Conservation (phyloP, 768 basidiomycete genomes). For the Russula lepida region DNA sequence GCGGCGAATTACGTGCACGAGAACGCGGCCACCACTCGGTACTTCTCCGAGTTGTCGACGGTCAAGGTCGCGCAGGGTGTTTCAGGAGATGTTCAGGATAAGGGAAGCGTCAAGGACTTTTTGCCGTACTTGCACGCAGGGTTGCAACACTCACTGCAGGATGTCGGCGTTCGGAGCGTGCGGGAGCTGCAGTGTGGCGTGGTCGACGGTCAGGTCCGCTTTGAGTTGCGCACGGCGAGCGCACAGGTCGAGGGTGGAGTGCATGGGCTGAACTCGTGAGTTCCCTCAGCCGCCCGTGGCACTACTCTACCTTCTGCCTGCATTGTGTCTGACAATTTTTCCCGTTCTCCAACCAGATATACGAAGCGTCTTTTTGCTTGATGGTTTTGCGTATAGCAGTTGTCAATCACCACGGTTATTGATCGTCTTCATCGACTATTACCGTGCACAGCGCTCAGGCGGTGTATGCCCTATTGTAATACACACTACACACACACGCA, state of each 20-base stretch:
- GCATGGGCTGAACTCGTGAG: conserved; percentile 90
- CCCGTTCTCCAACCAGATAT: conserved; percentile 32
- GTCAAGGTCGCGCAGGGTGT: conserved; percentile 98
- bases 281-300: conserved; percentile 27
- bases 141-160: conserved; percentile 91
- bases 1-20: conserved; percentile 43
- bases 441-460: background rate
- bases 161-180: conserved; percentile 73
- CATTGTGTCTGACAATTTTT: background rate
- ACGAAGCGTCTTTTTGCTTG: conserved; percentile 47
- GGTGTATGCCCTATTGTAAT: background rate
- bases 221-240: conserved; percentile 89
- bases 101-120: conserved; percentile 90
- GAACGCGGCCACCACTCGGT: conserved; percentile 93
- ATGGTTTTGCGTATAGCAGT: background rate
- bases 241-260: conserved; percentile 96
- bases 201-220: conserved; percentile 58
- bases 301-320: background rate
- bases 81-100: conserved; percentile 94
- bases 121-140: conserved; percentile 77
- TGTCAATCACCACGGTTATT: background rate
- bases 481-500: too few species aligned
- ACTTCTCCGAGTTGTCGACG: conserved; percentile 86
- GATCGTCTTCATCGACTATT: background rate
- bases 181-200: conserved; percentile 60